Evolutionary conservation across 2,329 filamentous ascomycete species (phyloP).

Genomic region (Colletotrichum lini): DNA sequence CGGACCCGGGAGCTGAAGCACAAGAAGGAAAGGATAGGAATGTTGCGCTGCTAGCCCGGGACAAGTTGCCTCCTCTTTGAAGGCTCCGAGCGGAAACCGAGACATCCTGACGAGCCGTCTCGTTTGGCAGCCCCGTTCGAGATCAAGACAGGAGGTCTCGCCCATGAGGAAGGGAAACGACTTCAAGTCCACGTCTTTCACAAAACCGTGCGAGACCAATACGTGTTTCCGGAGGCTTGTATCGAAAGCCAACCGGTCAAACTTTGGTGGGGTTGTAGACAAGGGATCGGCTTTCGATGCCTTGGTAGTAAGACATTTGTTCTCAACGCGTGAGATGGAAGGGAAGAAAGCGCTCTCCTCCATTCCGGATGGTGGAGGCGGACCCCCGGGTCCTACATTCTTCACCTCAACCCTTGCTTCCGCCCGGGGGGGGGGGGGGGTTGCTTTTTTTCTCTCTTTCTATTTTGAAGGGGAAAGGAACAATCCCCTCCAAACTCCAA

Average conservation of each 20-base stretch:
- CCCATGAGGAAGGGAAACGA: not conserved
- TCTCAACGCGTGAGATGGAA: not conserved
- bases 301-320: slow-evolving; percentile 12
- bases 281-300: slow-evolving; percentile 5
- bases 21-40: slow-evolving; percentile 23
- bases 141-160: slow-evolving; percentile 21
- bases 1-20: not conserved
- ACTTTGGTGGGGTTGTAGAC: not conserved
- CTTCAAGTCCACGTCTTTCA: not conserved
- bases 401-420: slow-evolving; percentile 31
- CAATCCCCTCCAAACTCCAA: not conserved
- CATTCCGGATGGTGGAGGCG: slow-evolving; percentile 37
- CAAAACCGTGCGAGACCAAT: slow-evolving; percentile 24
- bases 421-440: not conserved
- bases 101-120: slow-evolving; percentile 20
- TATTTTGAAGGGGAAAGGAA: not conserved
- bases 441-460: too few relatives aligned
- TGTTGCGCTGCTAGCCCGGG: slow-evolving; percentile 18
- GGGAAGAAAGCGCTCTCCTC: not conserved
- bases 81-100: slow-evolving; percentile 5
- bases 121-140: not conserved
- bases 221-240: slow-evolving; percentile 8
- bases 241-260: slow-evolving; percentile 21
- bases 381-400: slow-evolving; percentile 8
- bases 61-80: slow-evolving; percentile 24